A percentile compares a stretch with the other conserved stretches of the same genome.
Conservation (phyloP, 768 basidiomycete genomes). For the Boletus rubroflammeus region DNA sequence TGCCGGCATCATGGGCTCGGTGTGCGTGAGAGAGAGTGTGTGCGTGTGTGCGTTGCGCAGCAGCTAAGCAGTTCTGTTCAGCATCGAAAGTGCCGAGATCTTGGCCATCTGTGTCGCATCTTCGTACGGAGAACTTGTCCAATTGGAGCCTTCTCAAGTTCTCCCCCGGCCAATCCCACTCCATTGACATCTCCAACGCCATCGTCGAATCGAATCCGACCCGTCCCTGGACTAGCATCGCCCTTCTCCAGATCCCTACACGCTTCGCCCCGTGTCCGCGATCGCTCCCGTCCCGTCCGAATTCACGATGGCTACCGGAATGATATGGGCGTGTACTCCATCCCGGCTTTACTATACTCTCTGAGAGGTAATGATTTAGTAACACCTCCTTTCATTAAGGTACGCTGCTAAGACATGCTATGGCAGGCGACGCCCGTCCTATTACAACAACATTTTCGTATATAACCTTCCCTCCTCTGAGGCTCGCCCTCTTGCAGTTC, state of each 20-base stretch:
- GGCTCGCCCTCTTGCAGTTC: slow-evolving; percentile 9
- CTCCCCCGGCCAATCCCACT: slow-evolving; percentile 29
- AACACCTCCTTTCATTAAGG: slow-evolving; percentile 36
- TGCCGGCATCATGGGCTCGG: slow-evolving; percentile 23
- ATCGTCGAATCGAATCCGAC: slow-evolving; percentile 29
- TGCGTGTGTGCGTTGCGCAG: slow-evolving; percentile 15
- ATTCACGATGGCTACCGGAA: slow-evolving; percentile 34
- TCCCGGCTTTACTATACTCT: slow-evolving; percentile 33
- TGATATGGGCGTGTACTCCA: slow-evolving; percentile 33
- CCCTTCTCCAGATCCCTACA: slow-evolving; percentile 27
- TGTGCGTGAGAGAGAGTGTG: slow-evolving; percentile 16
- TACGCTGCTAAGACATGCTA: slow-evolving; percentile 35
- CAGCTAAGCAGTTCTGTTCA: slow-evolving; percentile 5
- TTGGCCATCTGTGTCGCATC: slow-evolving; percentile 10
- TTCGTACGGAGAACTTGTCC: slow-evolving; percentile 28
- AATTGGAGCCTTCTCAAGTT: slow-evolving; percentile 21
- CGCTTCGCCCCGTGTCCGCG: slow-evolving; percentile 20
- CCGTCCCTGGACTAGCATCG: slow-evolving; percentile 21
- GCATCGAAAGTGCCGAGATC: slow-evolving; percentile 23
- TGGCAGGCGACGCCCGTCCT: slow-evolving; percentile 35
- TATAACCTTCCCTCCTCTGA: slow-evolving; percentile 26
- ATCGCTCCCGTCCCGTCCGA: slow-evolving; percentile 30
- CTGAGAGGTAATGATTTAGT: slow-evolving; percentile 38
- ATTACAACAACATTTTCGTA: slow-evolving; percentile 33
- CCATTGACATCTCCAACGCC: slow-evolving; percentile 31